Base-by-base conservation (phyloP, 805 yeast species). In the Ogataea thermomethanolica region DNA sequence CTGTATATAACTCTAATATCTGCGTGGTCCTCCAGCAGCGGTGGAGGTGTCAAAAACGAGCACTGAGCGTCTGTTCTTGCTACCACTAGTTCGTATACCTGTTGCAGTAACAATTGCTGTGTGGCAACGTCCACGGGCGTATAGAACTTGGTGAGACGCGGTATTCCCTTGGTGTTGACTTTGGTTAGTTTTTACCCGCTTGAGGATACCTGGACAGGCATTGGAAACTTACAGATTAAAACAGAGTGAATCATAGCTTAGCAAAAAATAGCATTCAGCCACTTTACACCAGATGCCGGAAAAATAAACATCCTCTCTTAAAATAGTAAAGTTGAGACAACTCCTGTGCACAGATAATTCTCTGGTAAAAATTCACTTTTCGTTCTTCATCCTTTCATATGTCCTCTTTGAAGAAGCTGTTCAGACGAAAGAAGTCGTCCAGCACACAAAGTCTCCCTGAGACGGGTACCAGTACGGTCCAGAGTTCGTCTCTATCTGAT, bases 91-190 rank as follows among this genome's bases (percentile, higher is more conserved):
- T 79, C 85, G 62, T 82, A 79, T 1, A 91, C 91, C 54, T 93
- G 97, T 46, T 82, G 80, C 13, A 91, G 69, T 20, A 91, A 72
- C 26, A 83, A 66, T 49, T 82, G 79, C 56, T 93, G 98, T 11
- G 95, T 85, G 29, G 79, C 78, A 10, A 88, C 71, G 46, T 90
- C 95, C 13, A 91, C 84, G 2, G 95, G 95, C 0, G 96, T 86
- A 61, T 93, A 93, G 67, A 91, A 93, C 62, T 89, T 89, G 61
- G 85, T 78, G 33, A 93, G 68, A 41, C 99, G 76, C 1, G 98
- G 96, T 33, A 85, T 74, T 2, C 97, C 95, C 54, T 84, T 84
- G 50, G 84, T 89, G 64, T 91, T 91, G 64, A 93, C 91, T 82
- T 20, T 8, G 14, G 44, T 41, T 33, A 29, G 44, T 4, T 17